These are phyloP conservation scores for Nemophila menziesii DNA, from an alignment of 257 asterid species.

Conservation along the genomic window DNA sequence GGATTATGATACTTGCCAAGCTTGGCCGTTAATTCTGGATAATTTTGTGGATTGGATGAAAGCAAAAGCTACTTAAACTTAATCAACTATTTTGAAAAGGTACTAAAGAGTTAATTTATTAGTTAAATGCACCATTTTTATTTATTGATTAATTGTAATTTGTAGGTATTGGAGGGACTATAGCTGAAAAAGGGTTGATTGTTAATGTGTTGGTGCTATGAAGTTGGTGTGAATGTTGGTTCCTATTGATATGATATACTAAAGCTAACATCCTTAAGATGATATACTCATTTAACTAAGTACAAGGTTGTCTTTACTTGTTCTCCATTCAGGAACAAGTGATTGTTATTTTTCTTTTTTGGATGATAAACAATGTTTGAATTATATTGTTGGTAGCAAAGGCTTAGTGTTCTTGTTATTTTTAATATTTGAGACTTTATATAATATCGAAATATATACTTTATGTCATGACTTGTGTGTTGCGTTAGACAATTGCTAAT, in stretches of 20 bases:
- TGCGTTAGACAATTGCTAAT: too few species aligned
- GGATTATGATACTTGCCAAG: conserved; percentile 21
- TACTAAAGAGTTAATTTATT: too few species aligned
- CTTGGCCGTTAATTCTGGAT: conserved; percentile 36
- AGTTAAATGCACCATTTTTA: too few species aligned
- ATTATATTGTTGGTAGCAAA: neutral
- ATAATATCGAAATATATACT: too few species aligned
- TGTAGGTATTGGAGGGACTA: too few species aligned
- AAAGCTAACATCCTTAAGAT: neutral
- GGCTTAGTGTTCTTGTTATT: neutral
- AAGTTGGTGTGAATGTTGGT: neutral
- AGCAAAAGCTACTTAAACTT: conserved; percentile 10
- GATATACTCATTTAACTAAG: too few species aligned
- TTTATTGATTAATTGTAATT: too few species aligned
- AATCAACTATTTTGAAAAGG: conserved; percentile 11
- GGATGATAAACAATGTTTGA: neutral
- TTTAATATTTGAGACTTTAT: neutral
- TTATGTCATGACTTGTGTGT: neutral
- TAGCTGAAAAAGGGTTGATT: too few species aligned
- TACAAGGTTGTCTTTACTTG: too few species aligned
- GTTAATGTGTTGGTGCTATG: too few species aligned
- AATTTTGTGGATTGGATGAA: conserved; percentile 33
- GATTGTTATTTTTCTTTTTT: too few species aligned
- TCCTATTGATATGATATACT: neutral
- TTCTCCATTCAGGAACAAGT: too few species aligned